Evolutionary conservation across 2,329 filamentous ascomycete genomes (phyloP).

Genomic region (Stagonosporopsis chrysanthemi): DNA sequence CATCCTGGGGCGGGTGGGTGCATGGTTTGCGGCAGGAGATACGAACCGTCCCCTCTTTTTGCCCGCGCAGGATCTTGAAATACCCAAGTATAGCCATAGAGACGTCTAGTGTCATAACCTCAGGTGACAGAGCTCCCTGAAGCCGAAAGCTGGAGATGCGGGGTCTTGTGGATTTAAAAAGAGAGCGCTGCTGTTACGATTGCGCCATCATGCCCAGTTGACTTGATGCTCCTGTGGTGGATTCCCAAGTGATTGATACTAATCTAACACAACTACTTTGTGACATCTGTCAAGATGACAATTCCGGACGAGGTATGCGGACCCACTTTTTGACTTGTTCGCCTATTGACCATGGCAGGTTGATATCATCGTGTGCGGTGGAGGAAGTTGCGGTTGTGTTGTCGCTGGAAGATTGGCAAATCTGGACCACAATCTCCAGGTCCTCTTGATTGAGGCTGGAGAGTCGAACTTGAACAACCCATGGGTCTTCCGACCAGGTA

Average conservation of each 20-base stretch:
- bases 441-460: slow-evolving; percentile 74
- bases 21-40: slow-evolving; percentile 21
- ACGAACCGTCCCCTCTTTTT: slow-evolving; percentile 36
- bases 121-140: slow-evolving; percentile 35
- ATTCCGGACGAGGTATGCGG: slow-evolving; percentile 70
- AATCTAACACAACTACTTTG: background rate
- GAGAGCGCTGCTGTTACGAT: slow-evolving; percentile 25
- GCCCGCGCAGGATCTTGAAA: slow-evolving; percentile 30
- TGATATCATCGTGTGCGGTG: slow-evolving; percentile 81
- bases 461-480: slow-evolving; percentile 80
- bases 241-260: slow-evolving; percentile 7
- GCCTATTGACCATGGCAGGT: slow-evolving; percentile 52
- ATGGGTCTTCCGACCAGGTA: slow-evolving; percentile 76
- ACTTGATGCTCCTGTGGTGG: slow-evolving; percentile 41
- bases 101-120: slow-evolving; percentile 23
- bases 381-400: slow-evolving; percentile 69
- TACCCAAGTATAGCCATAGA: slow-evolving; percentile 23
- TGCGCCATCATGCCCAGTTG: slow-evolving; percentile 34
- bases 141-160: slow-evolving; percentile 38
- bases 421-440: slow-evolving; percentile 75
- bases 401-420: slow-evolving; percentile 70
- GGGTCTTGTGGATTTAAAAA: slow-evolving; percentile 43
- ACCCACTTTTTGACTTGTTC: background rate
- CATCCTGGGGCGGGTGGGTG: slow-evolving; percentile 14
- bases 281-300: slow-evolving; percentile 55